These are phyloP conservation scores for Aspergillus alliaceus DNA, from an alignment of 2,329 filamentous ascomycete genomes.

Conservation along the genomic window DNA sequence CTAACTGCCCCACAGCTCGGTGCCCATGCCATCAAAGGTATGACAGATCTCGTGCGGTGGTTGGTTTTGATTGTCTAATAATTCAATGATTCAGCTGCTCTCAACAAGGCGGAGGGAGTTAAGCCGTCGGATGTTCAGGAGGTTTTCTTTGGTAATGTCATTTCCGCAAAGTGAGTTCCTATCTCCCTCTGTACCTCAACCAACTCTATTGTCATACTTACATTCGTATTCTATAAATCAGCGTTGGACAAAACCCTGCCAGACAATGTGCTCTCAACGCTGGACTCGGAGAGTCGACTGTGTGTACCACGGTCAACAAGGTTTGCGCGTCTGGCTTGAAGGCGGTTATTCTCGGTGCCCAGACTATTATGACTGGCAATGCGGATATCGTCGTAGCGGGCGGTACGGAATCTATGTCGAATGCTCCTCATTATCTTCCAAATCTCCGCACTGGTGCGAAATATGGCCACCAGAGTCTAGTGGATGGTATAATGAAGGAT, in stretches of 20 bases:
- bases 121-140: slow-evolving; percentile 90
- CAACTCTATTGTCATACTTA: neutral
- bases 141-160: slow-evolving; percentile 97
- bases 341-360: slow-evolving; percentile 88
- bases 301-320: slow-evolving; percentile 97
- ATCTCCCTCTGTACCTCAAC: neutral
- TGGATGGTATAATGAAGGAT: slow-evolving; percentile 92
- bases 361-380: slow-evolving; percentile 96
- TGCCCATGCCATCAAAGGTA: slow-evolving; percentile 89
- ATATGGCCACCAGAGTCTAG: slow-evolving; percentile 84
- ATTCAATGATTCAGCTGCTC: slow-evolving; percentile 57
- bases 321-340: slow-evolving; percentile 96
- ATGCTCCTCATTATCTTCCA: slow-evolving; percentile 92
- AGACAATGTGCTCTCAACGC: slow-evolving; percentile 90
- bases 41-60: slow-evolving; percentile 21
- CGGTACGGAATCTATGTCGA: slow-evolving; percentile 98
- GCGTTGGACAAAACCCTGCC: slow-evolving; percentile 92
- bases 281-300: slow-evolving; percentile 75
- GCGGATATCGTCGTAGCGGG: slow-evolving; percentile 91
- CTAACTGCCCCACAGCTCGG: slow-evolving; percentile 84
- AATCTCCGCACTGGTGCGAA: slow-evolving; percentile 84
- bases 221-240: slow-evolving; percentile 38
- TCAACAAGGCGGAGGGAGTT: slow-evolving; percentile 82
- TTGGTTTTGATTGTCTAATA: slow-evolving; percentile 12
- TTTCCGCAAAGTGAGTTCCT: slow-evolving; percentile 79